Base-by-base conservation (phyloP, 169 alveolate genomes). In the Plasmodium adleri region DNA sequence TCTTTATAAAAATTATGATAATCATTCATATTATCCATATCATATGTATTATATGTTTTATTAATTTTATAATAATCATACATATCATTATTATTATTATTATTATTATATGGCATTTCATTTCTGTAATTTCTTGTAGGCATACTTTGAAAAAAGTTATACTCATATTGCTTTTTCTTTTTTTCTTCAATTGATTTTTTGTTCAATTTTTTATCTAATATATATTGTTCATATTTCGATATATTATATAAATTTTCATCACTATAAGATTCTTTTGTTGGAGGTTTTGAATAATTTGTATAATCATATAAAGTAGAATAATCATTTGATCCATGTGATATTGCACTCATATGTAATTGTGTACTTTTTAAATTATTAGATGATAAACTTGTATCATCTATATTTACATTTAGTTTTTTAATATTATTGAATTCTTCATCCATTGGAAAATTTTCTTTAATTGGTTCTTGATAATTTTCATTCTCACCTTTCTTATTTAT, bases 241-340 rank as follows among this genome's bases (percentile, higher is more conserved):
- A 52, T 17, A 49, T 63, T 74, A n/a, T 59, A 17, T 24, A 59
- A 58, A 74, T 74, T 15, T 60, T 6, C 73, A 59, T 43, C 49
- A 74, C 50, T 58, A n/a, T 15, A 60, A 15, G 22, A 74, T 17
- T 49, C 68, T 20, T 13, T 74, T 17, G 73, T 24, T 74, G 26
- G 13, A 12, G 13, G n/a, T 39, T 76, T 76, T 32, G 89, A 15
- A 43, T 49, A 26, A 50, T 64, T 76, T 20, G 17, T 70, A 49
- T 76, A 76, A 64, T 76, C 76, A 64, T 64, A 76, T 50, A 76
- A 49, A 20, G 78, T 76, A 20, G 89, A 76, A 43, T 45, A 56
- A 47, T 76, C 89, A 45, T 76, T 76, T 13, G 89, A 63, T 1
- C 24, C 71, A 62, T 76, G 68, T 43, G 89, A 76, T 3, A 24